These are phyloP conservation scores for Ophiocordyceps unilateralis DNA, from an alignment of 2,329 filamentous ascomycete genomes.

Conservation along the genomic window DNA sequence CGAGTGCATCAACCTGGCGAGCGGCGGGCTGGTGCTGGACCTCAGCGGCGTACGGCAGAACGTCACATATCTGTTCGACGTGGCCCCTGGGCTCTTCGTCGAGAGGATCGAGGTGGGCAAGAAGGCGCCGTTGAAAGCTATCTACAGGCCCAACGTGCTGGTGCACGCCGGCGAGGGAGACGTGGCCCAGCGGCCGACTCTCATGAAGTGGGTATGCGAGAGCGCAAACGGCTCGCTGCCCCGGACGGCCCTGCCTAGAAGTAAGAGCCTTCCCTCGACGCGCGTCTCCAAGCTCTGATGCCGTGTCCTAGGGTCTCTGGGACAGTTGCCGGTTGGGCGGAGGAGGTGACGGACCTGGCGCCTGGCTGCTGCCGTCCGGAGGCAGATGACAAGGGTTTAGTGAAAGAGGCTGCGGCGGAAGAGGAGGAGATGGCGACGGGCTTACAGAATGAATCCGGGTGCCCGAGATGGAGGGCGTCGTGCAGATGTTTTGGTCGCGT, in stretches of 20 bases:
- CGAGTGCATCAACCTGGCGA: conserved; percentile 18
- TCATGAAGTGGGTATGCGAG: conserved; percentile 18
- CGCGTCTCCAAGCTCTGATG: conserved; percentile 12
- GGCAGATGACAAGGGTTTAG: background rate
- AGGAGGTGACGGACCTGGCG: conserved; percentile 1
- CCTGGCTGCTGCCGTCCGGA: too few relatives aligned
- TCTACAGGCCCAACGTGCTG: conserved; percentile 17
- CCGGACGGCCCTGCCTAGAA: conserved; percentile 8
- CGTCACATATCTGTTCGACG: conserved; percentile 18
- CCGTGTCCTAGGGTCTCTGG: conserved; percentile 7
- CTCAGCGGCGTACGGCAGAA: conserved; percentile 13
- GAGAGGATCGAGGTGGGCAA: conserved; percentile 16
- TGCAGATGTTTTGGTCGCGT: background rate
- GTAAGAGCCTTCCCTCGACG: conserved; percentile 9
- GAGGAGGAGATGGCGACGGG: background rate
- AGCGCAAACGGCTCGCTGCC: conserved; percentile 5
- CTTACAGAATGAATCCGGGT: too few relatives aligned
- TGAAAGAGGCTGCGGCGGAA: background rate
- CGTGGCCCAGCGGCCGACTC: conserved; percentile 12
- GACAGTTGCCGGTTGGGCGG: conserved; percentile 1
- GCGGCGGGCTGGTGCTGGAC: conserved; percentile 12
- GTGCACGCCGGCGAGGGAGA: conserved; percentile 12
- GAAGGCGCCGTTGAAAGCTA: conserved; percentile 14
- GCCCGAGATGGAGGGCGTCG: too few relatives aligned
- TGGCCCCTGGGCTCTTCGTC: conserved; percentile 19